These are phyloP conservation scores for Dioscorea zingiberensis DNA, from an alignment of 106 monocot genomes.

Conservation along the genomic window DNA sequence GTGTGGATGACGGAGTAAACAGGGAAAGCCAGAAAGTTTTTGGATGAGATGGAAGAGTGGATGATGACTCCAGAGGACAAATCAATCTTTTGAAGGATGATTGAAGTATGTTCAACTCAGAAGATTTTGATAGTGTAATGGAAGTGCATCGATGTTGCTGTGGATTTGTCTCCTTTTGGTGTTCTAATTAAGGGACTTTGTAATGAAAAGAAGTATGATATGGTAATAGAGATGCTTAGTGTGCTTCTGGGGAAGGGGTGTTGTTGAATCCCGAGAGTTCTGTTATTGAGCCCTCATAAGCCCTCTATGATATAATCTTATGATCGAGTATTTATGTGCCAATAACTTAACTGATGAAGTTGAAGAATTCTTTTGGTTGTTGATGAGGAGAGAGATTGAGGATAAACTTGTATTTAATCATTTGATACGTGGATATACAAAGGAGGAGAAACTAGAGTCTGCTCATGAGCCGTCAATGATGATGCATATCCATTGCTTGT, in stretches of 20 bases:
- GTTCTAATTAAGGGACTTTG: slow-evolving; percentile 67
- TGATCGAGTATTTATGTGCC: slow-evolving; percentile 62
- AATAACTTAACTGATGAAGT: slow-evolving; percentile 59
- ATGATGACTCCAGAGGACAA: slow-evolving; percentile 57
- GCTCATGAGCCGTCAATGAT: slow-evolving; percentile 66
- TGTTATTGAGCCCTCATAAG: slow-evolving; percentile 38
- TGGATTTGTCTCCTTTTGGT: slow-evolving; percentile 47
- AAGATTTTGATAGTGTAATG: slow-evolving; percentile 56
- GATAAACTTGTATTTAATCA: slow-evolving; percentile 68
- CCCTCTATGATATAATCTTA: slow-evolving; percentile 71
- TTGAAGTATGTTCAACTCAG: slow-evolving; percentile 46
- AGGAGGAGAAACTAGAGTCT: slow-evolving; percentile 59
- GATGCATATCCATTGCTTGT: slow-evolving; percentile 52
- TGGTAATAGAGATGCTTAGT: slow-evolving; percentile 51
- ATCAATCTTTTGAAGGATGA: slow-evolving; percentile 59
- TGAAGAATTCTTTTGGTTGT: slow-evolving; percentile 76
- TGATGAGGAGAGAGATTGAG: slow-evolving; percentile 94
- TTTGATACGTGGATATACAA: slow-evolving; percentile 72
- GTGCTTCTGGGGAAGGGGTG: slow-evolving; percentile 59
- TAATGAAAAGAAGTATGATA: slow-evolving; percentile 34
- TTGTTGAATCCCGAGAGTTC: slow-evolving; percentile 32
- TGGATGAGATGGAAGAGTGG: slow-evolving; percentile 72
- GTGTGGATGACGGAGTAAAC: slow-evolving; percentile 34
- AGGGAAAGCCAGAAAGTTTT: slow-evolving; percentile 41
- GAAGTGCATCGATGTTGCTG: slow-evolving; percentile 34